Evolutionary conservation across 2,329 filamentous ascomycete species (phyloP).

Genomic region (Colletotrichum paranaense): DNA sequence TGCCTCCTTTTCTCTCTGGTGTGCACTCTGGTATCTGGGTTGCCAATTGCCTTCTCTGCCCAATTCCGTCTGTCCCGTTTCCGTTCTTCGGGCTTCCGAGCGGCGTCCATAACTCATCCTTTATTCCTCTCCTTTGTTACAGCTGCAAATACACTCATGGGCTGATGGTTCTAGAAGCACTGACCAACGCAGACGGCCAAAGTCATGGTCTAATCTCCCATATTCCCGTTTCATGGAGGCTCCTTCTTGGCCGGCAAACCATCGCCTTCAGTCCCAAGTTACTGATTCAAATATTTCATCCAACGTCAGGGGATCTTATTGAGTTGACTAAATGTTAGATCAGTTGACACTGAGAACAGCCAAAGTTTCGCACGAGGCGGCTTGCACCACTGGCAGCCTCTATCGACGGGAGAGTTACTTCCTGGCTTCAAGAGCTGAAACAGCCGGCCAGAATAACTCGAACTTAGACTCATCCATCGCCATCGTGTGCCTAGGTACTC

Average conservation of each 20-base stretch:
- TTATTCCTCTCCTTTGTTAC: constrained; percentile 1
- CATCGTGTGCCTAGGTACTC: neutral
- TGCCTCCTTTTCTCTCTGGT: constrained; percentile 22
- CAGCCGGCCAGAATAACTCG: constrained; percentile 5
- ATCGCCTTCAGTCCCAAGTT: neutral
- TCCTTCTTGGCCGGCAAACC: neutral
- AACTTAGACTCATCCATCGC: neutral
- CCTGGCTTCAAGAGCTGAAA: constrained; percentile 15
- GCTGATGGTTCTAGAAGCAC: neutral
- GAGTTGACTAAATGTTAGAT: neutral
- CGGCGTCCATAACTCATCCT: neutral
- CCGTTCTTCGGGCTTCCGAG: neutral
- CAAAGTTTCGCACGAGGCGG: neutral
- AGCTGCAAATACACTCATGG: constrained; percentile 11
- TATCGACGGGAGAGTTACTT: neutral
- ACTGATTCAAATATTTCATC: neutral
- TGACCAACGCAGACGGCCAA: constrained; percentile 12
- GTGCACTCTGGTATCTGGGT: neutral
- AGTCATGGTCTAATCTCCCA: constrained; percentile 20
- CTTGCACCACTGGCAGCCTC: constrained; percentile 8
- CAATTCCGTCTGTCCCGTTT: neutral
- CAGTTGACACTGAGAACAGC: constrained; percentile 3
- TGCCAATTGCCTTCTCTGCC: neutral
- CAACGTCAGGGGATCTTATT: neutral
- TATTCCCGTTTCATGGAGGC: neutral